phyloP scores from a whole-genome alignment of 2,329 filamentous ascomycete genomes.

The Coniella lustricola region DNA sequence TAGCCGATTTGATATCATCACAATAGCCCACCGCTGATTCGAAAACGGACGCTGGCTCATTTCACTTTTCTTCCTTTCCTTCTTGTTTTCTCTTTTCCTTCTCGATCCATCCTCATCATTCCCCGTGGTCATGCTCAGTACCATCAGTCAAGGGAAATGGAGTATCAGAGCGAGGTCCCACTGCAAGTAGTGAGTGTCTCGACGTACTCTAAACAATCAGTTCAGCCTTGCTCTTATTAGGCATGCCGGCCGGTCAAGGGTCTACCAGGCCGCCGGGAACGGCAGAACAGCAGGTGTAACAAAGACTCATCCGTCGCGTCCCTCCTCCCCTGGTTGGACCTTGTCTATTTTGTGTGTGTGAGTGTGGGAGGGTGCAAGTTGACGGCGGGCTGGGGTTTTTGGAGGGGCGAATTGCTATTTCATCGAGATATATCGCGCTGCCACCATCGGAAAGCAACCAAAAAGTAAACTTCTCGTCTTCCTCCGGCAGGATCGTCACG shows the following conservation, averaged over 20 bases:
- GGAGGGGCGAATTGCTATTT: not conserved
- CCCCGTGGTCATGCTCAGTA: no score
- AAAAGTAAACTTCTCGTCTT: not conserved
- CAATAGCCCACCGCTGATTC: not conserved
- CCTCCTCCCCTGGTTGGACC: not conserved
- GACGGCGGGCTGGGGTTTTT: not conserved
- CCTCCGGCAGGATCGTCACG: not conserved
- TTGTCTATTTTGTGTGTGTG: not conserved
- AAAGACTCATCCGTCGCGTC: not conserved
- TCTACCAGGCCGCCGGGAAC: conserved; percentile 5
- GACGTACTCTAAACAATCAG: not conserved
- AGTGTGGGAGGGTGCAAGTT: no score
- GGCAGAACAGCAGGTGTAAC: not conserved
- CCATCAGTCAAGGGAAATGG: no score
- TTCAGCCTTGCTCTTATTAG: conserved; percentile 15
- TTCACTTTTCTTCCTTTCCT: no score
- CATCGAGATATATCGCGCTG: not conserved
- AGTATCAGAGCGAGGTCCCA: no score
- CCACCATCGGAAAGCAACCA: not conserved
- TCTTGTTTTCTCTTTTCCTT: no score
- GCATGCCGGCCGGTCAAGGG: conserved; percentile 7
- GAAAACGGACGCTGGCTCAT: not conserved
- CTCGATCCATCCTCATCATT: no score
- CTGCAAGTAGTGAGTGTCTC: not conserved
- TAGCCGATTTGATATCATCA: not conserved